Conservation (phyloP, 768 basidiomycete genomes). For the Mrakia blollopis region DNA sequence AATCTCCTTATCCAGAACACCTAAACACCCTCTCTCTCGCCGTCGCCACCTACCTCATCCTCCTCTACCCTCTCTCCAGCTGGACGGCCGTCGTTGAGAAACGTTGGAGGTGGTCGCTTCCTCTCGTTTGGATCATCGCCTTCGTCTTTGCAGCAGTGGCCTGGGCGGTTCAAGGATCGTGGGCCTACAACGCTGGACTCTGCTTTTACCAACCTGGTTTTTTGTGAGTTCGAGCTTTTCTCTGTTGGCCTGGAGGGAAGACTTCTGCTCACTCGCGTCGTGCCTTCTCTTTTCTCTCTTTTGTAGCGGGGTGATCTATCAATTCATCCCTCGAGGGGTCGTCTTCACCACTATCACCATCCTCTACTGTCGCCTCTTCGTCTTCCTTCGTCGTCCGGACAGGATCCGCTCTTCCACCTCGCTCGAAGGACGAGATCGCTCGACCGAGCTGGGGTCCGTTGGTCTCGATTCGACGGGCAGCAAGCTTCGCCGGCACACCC, state of each 20-base stretch:
- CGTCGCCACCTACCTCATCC: slow-evolving; percentile 44
- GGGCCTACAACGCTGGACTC: slow-evolving; percentile 27
- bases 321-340: slow-evolving; percentile 43
- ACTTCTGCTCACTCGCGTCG: no score
- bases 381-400: slow-evolving; percentile 46
- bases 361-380: slow-evolving; percentile 43
- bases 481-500: neutral
- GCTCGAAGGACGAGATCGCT: slow-evolving; percentile 1
- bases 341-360: slow-evolving; percentile 42
- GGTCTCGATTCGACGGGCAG: neutral
- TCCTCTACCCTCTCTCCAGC: slow-evolving; percentile 43
- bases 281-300: neutral
- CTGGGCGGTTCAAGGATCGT: slow-evolving; percentile 38
- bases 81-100: slow-evolving; percentile 41
- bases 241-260: neutral
- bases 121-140: slow-evolving; percentile 39
- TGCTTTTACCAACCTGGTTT: slow-evolving; percentile 29
- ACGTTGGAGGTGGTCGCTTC: slow-evolving; percentile 40
- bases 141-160: slow-evolving; percentile 38
- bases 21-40: slow-evolving; percentile 44
- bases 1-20: slow-evolving; percentile 38
- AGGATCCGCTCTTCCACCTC: slow-evolving; percentile 41
- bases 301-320: slow-evolving; percentile 42
- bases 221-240: slow-evolving; percentile 15
- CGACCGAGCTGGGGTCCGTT: neutral